phyloP scores from a whole-genome alignment of 78 protist species.

The slime mould (Dictyostelium discoideum) region DNA sequence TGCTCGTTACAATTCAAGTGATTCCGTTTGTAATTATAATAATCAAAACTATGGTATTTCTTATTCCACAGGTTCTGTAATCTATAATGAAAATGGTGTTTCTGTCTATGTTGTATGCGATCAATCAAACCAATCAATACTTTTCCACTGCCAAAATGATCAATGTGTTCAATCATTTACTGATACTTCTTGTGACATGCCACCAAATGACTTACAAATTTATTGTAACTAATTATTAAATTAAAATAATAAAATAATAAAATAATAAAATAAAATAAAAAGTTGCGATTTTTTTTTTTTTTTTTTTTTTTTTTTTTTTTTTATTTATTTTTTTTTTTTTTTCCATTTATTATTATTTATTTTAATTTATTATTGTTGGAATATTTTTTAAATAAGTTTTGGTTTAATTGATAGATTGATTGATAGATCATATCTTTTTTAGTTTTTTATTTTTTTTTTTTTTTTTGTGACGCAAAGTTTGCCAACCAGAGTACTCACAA shows the following conservation, averaged over 20 bases:
- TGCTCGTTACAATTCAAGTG: not conserved
- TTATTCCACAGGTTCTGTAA: not conserved
- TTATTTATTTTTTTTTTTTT: too few species aligned
- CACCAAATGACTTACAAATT: not conserved
- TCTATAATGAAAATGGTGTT: not conserved
- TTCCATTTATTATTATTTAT: too few species aligned
- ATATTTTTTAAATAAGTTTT: too few species aligned
- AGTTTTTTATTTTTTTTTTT: too few species aligned
- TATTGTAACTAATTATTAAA: not conserved
- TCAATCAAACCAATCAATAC: not conserved
- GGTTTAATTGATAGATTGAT: too few species aligned
- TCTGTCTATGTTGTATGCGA: not conserved
- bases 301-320: too few species aligned
- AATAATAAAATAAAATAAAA: not conserved
- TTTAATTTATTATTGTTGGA: too few species aligned
- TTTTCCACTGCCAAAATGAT: not conserved
- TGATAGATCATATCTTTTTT: too few species aligned
- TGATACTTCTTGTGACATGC: not conserved
- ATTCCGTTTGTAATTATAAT: not conserved
- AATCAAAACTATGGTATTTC: not conserved
- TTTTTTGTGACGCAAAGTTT: too few species aligned
- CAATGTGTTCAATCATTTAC: not conserved
- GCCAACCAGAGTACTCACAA: too few species aligned
- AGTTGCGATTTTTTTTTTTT: too few species aligned
- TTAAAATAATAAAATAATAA: not conserved